phyloP scores from a whole-genome alignment of 768 basidiomycete species.

The Amanita rubescens region DNA sequence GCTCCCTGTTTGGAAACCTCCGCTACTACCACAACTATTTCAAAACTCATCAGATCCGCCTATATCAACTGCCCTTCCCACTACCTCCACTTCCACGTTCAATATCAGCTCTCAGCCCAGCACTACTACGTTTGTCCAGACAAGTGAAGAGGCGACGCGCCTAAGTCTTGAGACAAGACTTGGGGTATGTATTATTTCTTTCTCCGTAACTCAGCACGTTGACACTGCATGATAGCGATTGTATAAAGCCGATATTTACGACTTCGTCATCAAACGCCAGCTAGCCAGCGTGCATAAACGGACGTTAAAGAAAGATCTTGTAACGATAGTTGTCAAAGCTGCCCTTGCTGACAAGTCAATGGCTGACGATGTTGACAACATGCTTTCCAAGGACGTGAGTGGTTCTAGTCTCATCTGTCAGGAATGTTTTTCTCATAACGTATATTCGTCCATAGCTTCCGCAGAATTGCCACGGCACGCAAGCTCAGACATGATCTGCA shows the following conservation, averaged over 20 bases:
- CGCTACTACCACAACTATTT: neutral
- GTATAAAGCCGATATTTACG: conserved; percentile 3
- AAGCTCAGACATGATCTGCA: neutral
- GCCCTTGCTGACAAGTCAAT: conserved; percentile 2
- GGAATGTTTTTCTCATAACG: neutral
- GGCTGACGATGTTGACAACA: neutral
- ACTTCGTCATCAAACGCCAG: neutral
- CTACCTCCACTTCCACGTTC: neutral
- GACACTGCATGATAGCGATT: neutral
- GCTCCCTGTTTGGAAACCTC: neutral
- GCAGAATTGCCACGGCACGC: neutral
- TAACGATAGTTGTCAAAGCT: neutral
- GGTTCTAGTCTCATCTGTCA: neutral
- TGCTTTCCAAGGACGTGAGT: conserved; percentile 1
- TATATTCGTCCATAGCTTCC: neutral
- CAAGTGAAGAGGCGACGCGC: neutral
- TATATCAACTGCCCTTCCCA: neutral
- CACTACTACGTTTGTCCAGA: neutral
- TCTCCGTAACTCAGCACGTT: neutral
- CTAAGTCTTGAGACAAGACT: neutral
- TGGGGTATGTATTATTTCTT: neutral
- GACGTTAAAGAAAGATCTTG: conserved; percentile 4
- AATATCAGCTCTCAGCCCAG: neutral
- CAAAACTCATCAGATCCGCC: neutral
- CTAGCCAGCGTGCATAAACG: neutral